Evolutionary conservation across 257 asterid species (phyloP).

Genomic region (Fraxinus excelsior): DNA sequence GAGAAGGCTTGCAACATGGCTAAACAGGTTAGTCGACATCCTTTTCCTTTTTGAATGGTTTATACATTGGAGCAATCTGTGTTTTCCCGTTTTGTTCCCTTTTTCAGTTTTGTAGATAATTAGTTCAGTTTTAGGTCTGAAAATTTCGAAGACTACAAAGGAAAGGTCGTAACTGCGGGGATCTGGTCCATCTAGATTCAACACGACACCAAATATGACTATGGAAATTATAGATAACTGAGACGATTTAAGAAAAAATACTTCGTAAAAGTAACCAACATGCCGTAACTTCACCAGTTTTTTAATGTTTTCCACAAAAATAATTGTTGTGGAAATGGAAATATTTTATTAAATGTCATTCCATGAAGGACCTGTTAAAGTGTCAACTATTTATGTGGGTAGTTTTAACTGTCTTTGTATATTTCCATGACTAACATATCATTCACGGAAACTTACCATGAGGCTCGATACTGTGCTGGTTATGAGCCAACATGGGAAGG

Average conservation of each 20-base stretch:
- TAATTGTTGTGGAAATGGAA: too few species aligned
- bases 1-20: slow-evolving; percentile 75
- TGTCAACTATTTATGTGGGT: too few species aligned
- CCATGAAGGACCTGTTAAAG: too few species aligned
- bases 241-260: too few species aligned
- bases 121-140: background rate
- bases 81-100: too few species aligned
- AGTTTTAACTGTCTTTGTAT: too few species aligned
- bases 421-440: too few species aligned
- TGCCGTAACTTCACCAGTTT: background rate
- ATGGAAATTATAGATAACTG: background rate
- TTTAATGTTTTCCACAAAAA: too few species aligned
- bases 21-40: slow-evolving; percentile 47
- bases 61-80: background rate
- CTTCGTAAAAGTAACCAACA: background rate
- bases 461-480: background rate
- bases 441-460: background rate
- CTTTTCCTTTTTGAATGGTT: background rate
- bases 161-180: background rate
- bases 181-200: too few species aligned
- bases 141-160: background rate
- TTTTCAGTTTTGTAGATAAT: background rate
- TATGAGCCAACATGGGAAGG: background rate
- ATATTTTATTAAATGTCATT: too few species aligned
- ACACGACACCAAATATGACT: background rate